These are phyloP conservation scores for Marasmius fiardii DNA, from an alignment of 1,284 basidiomycete species.

Conservation along the genomic window DNA sequence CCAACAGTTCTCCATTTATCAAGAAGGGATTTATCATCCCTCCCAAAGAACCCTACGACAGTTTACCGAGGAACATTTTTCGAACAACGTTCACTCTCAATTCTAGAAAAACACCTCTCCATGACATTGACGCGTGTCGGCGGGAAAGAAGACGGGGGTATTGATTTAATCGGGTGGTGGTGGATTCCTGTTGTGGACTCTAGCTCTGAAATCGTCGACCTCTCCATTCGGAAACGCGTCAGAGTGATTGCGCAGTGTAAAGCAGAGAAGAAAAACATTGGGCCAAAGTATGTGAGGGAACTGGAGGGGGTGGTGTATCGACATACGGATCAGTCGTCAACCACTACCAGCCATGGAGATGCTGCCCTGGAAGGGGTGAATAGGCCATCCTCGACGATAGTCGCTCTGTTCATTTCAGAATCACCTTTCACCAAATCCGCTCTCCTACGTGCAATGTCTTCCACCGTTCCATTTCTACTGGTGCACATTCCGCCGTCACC, in stretches of 20 bases:
- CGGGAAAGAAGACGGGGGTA: constrained; percentile 79
- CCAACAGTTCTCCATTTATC: no score
- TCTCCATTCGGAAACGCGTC: constrained; percentile 38
- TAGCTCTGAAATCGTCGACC: constrained; percentile 6
- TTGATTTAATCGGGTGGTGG: constrained; percentile 94
- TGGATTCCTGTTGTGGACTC: constrained; percentile 53
- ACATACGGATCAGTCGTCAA: constrained; percentile 24
- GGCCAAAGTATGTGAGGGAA: constrained; percentile 81
- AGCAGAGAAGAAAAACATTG: constrained; percentile 76
- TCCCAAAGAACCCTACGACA: constrained; percentile 4
- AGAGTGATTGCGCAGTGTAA: constrained; percentile 91
- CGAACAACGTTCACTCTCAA: constrained; percentile 62
- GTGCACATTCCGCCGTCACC: constrained; percentile 61
- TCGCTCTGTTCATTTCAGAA: constrained; percentile 75
- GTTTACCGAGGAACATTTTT: constrained; percentile 65
- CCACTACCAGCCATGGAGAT: neutral
- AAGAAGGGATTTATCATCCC: neutral
- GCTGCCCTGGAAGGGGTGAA: neutral
- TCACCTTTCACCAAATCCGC: constrained; percentile 73
- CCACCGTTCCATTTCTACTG: constrained; percentile 72
- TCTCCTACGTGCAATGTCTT: constrained; percentile 64
- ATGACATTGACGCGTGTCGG: constrained; percentile 81
- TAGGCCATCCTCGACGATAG: constrained; percentile 36
- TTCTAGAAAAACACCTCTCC: constrained; percentile 65
- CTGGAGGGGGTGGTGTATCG: constrained; percentile 79